Conservation (phyloP, 2,329 filamentous ascomycete species). For the Myriosclerotinia curreyana region DNA sequence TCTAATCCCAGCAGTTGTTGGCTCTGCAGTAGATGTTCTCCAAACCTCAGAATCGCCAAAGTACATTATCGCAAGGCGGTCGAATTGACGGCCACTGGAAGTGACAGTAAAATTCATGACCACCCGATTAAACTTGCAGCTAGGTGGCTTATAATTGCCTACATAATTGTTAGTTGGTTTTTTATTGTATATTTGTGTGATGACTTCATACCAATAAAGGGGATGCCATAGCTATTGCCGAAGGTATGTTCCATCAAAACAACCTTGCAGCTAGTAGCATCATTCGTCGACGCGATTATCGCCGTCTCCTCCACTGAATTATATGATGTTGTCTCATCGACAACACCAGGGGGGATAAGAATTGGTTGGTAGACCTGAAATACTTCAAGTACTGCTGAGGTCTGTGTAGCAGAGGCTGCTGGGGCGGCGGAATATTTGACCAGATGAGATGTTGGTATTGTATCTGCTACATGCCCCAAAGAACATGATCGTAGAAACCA, state of each 20-base stretch:
- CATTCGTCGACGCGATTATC: slow-evolving; percentile 30
- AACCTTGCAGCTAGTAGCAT: slow-evolving; percentile 47
- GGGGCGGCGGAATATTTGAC: slow-evolving; percentile 31
- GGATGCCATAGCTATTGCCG: slow-evolving; percentile 67
- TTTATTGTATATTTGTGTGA: slow-evolving; percentile 19
- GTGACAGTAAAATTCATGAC: slow-evolving; percentile 73
- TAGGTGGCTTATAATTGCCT: slow-evolving; percentile 65
- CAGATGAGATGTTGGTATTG: slow-evolving; percentile 20
- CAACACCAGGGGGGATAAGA: slow-evolving; percentile 47
- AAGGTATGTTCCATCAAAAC: slow-evolving; percentile 71
- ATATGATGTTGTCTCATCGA: slow-evolving; percentile 40
- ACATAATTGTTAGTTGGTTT: slow-evolving; percentile 21
- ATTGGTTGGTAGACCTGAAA: slow-evolving; percentile 70
- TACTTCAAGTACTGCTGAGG: slow-evolving; percentile 50
- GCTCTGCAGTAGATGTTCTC: slow-evolving; percentile 79
- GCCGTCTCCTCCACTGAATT: slow-evolving; percentile 33
- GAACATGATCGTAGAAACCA: slow-evolving; percentile 18
- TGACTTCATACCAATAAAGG: slow-evolving; percentile 60
- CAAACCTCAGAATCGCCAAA: slow-evolving; percentile 77
- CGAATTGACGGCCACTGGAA: slow-evolving; percentile 70
- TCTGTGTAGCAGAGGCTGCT: slow-evolving; percentile 31
- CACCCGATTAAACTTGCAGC: slow-evolving; percentile 69
- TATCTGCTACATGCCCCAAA: background rate
- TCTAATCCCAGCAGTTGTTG: slow-evolving; percentile 64
- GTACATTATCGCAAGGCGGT: slow-evolving; percentile 73